These are phyloP conservation scores for Fusarium tricinctum DNA, from an alignment of 2,329 filamentous ascomycete genomes.

Conservation along the genomic window DNA sequence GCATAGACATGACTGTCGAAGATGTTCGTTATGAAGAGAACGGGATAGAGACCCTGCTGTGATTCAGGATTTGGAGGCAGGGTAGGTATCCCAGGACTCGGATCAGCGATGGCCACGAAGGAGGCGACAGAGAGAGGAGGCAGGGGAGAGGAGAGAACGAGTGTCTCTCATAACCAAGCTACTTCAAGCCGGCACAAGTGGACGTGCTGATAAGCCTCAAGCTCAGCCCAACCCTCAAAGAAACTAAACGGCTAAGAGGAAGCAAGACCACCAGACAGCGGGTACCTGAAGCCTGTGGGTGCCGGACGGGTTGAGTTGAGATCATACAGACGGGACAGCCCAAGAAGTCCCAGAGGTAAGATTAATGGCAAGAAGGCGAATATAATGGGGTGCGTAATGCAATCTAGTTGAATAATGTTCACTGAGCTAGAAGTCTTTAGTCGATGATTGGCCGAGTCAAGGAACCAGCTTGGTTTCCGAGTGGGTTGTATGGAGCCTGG, in stretches of 20 bases:
- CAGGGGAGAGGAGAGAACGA: slow-evolving; percentile 9
- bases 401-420: slow-evolving; percentile 20
- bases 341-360: slow-evolving; percentile 21
- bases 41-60: slow-evolving; percentile 9
- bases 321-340: slow-evolving; percentile 24
- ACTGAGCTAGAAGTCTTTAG: slow-evolving; percentile 11
- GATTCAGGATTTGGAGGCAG: background rate
- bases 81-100: slow-evolving; percentile 1
- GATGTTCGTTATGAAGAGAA: slow-evolving; percentile 1
- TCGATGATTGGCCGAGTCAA: slow-evolving; percentile 34
- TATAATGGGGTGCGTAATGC: slow-evolving; percentile 26
- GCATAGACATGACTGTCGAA: slow-evolving; percentile 43
- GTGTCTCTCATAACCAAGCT: slow-evolving; percentile 16
- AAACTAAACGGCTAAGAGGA: slow-evolving; percentile 15
- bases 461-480: slow-evolving; percentile 10
- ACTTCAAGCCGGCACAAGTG: slow-evolving; percentile 18
- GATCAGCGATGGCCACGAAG: slow-evolving; percentile 12
- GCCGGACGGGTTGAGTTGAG: slow-evolving; percentile 10
- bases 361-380: slow-evolving; percentile 18
- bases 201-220: slow-evolving; percentile 11
- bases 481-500: slow-evolving; percentile 40
- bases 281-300: slow-evolving; percentile 15
- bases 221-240: slow-evolving; percentile 3
- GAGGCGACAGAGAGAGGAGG: slow-evolving; percentile 13
- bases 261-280: slow-evolving; percentile 8